A percentile compares a stretch with the other conserved stretches of the same genome.
phyloP scores from a whole-genome alignment of 306 rosid genomes.

The Aeschynomene evenia region DNA sequence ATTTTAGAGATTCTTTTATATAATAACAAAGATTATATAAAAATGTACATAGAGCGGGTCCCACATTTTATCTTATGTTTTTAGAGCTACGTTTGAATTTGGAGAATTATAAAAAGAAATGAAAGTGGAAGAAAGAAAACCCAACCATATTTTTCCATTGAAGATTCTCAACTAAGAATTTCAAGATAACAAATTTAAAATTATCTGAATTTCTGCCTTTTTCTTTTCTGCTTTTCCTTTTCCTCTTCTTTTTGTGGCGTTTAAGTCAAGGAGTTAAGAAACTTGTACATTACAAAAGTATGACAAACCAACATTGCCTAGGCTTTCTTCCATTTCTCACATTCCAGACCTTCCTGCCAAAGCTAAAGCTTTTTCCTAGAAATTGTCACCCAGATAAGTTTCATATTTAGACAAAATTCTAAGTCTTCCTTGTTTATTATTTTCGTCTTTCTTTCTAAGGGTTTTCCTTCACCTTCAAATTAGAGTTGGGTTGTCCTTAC shows the following conservation, averaged over 20 bases:
- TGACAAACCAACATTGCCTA: slow-evolving; percentile 16
- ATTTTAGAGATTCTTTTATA: too few species aligned
- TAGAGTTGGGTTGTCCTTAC: slow-evolving; percentile 18
- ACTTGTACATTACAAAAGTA: slow-evolving; percentile 21
- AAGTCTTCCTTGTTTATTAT: neutral
- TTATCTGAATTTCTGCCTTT: slow-evolving; percentile 11
- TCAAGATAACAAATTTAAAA: slow-evolving; percentile 9
- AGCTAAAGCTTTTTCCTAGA: slow-evolving; percentile 27
- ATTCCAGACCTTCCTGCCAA: slow-evolving; percentile 28
- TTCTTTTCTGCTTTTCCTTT: neutral
- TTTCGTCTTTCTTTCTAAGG: slow-evolving; percentile 1
- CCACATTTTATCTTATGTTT: too few species aligned
- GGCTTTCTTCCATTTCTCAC: slow-evolving; percentile 30
- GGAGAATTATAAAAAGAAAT: neutral
- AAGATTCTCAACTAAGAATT: slow-evolving; percentile 19
- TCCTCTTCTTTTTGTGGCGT: slow-evolving; percentile 47
- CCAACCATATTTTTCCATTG: slow-evolving; percentile 13
- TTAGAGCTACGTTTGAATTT: too few species aligned
- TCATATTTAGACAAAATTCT: neutral
- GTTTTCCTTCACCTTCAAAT: slow-evolving; percentile 8
- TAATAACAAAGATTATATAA: too few species aligned
- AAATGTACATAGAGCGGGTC: too few species aligned
- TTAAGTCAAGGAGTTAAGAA: slow-evolving; percentile 53
- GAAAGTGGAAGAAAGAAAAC: neutral
- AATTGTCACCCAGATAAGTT: slow-evolving; percentile 54